These are phyloP conservation scores for Trametes elegans DNA, from an alignment of 768 basidiomycete species.

Conservation along the genomic window DNA sequence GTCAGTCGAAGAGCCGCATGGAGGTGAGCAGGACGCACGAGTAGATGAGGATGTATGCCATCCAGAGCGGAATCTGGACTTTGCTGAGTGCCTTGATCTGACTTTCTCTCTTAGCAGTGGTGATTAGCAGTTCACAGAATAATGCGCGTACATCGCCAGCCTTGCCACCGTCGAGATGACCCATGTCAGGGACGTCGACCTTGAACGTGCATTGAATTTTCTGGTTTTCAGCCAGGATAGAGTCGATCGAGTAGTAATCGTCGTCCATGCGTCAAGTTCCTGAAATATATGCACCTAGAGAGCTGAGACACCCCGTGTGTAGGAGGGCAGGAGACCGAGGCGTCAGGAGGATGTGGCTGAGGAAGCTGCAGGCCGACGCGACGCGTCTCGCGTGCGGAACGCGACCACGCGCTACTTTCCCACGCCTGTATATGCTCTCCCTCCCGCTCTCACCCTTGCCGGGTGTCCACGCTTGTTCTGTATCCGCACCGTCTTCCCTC, in stretches of 20 bases:
- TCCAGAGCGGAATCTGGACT: slow-evolving; percentile 86
- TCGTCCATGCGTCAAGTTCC: slow-evolving; percentile 62
- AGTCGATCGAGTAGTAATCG: slow-evolving; percentile 90
- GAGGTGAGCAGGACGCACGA: slow-evolving; percentile 46
- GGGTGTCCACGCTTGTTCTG: not conserved
- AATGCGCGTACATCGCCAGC: slow-evolving; percentile 67
- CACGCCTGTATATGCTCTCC: not conserved
- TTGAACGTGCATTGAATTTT: slow-evolving; percentile 95
- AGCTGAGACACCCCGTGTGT: no score
- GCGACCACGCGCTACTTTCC: slow-evolving; percentile 16
- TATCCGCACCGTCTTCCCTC: not conserved
- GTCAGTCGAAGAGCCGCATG: not conserved
- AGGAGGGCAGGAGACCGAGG: not conserved
- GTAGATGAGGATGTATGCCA: slow-evolving; percentile 81
- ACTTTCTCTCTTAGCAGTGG: not conserved
- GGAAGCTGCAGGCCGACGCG: slow-evolving; percentile 9
- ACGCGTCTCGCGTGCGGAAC: slow-evolving; percentile 14
- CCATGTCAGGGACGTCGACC: slow-evolving; percentile 78
- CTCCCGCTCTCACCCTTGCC: not conserved
- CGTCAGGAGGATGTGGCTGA: slow-evolving; percentile 3
- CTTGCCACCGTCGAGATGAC: slow-evolving; percentile 83
- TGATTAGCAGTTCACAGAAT: no score
- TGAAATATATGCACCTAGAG: not conserved
- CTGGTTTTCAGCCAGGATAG: slow-evolving; percentile 91
- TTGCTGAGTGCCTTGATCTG: slow-evolving; percentile 80